phyloP scores from a whole-genome alignment of 2,329 filamentous ascomycete species.

The Piedraia hortae region DNA sequence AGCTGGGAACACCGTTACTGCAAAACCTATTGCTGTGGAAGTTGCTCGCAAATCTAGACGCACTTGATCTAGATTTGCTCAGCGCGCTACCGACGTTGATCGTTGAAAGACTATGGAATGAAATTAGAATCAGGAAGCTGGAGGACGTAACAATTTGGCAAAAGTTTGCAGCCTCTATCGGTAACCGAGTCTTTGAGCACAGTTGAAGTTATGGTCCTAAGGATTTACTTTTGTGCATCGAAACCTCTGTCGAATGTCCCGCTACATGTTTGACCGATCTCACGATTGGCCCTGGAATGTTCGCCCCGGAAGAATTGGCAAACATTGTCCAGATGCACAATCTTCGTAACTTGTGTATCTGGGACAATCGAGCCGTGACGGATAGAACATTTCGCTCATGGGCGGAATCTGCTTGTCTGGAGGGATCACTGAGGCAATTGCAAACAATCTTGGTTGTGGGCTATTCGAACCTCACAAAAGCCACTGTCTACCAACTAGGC shows the following conservation, averaged over 20 bases:
- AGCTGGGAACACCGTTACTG: neutral
- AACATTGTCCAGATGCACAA: conserved; percentile 3
- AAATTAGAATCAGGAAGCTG: neutral
- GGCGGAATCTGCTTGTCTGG: conserved; percentile 4
- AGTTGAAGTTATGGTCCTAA: neutral
- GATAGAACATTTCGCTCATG: conserved; percentile 6
- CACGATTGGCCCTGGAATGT: conserved; percentile 2
- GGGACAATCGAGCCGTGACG: conserved; percentile 1
- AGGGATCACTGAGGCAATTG: conserved; percentile 4
- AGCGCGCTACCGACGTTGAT: conserved; percentile 1
- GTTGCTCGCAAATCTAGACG: conserved; percentile 3
- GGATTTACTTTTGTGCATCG: neutral
- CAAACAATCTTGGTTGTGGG: conserved; percentile 4
- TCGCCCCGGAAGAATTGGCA: conserved; percentile 2
- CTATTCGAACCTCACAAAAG: conserved; percentile 2
- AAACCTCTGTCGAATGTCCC: neutral
- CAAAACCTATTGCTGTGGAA: neutral
- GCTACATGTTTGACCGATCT: conserved; percentile 5
- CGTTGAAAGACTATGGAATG: conserved; percentile 1
- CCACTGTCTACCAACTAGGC: conserved; percentile 3
- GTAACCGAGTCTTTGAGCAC: neutral
- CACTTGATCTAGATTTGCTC: conserved; percentile 3
- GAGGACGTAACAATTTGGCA: conserved; percentile 1
- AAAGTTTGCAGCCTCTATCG: conserved; percentile 1
- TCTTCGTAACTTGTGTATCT: conserved; percentile 4